Base-by-base conservation (phyloP, 768 basidiomycete species). In the Lactarius hatsudake region DNA sequence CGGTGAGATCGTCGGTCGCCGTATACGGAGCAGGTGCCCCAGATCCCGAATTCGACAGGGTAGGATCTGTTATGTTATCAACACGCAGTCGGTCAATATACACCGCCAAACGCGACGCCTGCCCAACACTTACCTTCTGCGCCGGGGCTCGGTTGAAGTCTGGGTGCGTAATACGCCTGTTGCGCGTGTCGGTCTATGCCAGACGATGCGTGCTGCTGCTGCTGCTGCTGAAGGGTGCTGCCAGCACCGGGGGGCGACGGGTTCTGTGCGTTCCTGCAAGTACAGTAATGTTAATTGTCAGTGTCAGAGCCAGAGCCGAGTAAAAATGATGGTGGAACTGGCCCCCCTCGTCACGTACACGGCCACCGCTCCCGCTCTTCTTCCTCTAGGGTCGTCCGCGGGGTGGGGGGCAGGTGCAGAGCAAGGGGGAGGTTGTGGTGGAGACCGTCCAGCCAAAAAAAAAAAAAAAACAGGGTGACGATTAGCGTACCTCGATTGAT, bases 401-500 rank as follows among this genome's bases (percentile, higher is more conserved):
- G 58, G 43, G 28, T 23, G 34, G n/a, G 32, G 42, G 36, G 34
- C 18, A 7, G 40, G 20, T 18, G 26, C 57, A 23, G 51, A 15
- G 26, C 48, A 51, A n/a, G 30, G n/a, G 23, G 18, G 36, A 38
- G 36, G 36, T 38, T 9, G 36, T n/a, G 13, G 18, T 40, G 20
- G 10, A 9, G 18, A 9, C 18, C 8, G 20, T 12, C 55, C 15
- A n/a, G 7, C 28, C 30, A 12, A 20, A n/a, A 4, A n/a, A n/a
- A n/a, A n/a, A n/a, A n/a, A n/a, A 51, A 61, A 54, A 45, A 4
- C 18, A 45, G 18, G 45, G 23, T 28, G 34, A 23, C 17, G 13
- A 59, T 30, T 4, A 26, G 63, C 75, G 20, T 57, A 82, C 80
- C 76, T 76, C 18, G 79, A 78, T 72, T 87, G 85, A 45, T 93